Base-by-base conservation (phyloP, 495 filamentous ascomycete genomes). In the Aspergillus leporis region DNA sequence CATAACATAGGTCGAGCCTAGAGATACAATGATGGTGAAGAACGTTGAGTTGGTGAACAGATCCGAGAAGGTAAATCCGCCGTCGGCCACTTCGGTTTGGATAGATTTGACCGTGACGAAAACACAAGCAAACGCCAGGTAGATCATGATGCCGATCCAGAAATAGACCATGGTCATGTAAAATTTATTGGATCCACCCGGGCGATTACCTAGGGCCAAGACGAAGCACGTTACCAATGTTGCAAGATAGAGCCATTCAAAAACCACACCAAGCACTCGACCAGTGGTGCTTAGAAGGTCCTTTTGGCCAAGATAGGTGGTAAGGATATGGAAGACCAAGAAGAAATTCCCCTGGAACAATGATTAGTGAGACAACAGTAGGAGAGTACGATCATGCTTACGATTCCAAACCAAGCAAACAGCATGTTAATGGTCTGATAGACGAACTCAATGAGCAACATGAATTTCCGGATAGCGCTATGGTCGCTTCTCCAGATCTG, bases 121-220 rank as follows among this genome's bases (percentile, higher is more conserved):
- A 51, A 99, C 76, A 13, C 95, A 91, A 0, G 95, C 95, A 66
- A 98, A 99, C 61, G 93, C 87, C 48, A 99, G 80, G 70, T 99
- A 97, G 58, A 89, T 72, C 89, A 99, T 98, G 71, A 99, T 93
- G 56, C 91, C 78, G 47, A 86, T 90, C 95, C 95, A 99, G 79
- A 98, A 97, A 62, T 91, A 87, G 12, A 97, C 92, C 90, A 96
- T 96, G 18, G 89, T 90, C 84, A 96, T 93, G 74, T 98, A 99
- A 53, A 93, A 87, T 69, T 86, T 90, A 64, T 92, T 93, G 1
- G 91, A 93, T 14, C 95, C 95, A 63, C 92, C 88, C n/a, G 95
- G 95, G 23, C 93, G 86, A 72, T 99, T 99, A 67, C 95, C 95
- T 66, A 99, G 82, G 12, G 95, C 89, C 53, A 99, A 72, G 47